These are phyloP conservation scores for Stachybotrys chartarum DNA, from an alignment of 2,329 filamentous ascomycete species.

Conservation along the genomic window DNA sequence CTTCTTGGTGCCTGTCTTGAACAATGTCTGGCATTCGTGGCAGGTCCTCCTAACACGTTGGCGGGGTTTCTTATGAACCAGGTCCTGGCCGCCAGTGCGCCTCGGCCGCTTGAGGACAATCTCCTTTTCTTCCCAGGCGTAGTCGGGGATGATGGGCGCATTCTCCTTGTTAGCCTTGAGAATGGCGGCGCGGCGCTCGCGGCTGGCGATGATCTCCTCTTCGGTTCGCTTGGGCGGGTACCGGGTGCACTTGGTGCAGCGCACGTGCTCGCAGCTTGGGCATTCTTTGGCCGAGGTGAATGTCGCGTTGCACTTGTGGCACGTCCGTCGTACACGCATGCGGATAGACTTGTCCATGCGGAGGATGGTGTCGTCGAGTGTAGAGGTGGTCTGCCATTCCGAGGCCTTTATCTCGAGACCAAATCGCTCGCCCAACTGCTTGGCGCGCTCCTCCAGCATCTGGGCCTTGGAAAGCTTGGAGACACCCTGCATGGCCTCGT, in stretches of 20 bases:
- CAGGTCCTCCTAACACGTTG: constrained; percentile 71
- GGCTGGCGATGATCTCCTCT: constrained; percentile 44
- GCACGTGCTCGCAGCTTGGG: constrained; percentile 66
- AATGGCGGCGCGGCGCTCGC: constrained; percentile 41
- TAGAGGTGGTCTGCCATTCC: constrained; percentile 41
- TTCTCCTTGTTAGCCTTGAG: constrained; percentile 52
- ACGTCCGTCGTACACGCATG: constrained; percentile 71
- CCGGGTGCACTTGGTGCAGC: constrained; percentile 75
- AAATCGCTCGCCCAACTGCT: constrained; percentile 47
- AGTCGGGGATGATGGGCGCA: constrained; percentile 44
- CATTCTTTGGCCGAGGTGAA: constrained; percentile 72
- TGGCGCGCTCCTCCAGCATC: constrained; percentile 49
- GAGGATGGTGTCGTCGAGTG: constrained; percentile 44
- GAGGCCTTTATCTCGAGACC: constrained; percentile 48
- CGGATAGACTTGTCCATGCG: constrained; percentile 70
- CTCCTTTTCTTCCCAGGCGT: constrained; percentile 36
- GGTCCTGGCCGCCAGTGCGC: constrained; percentile 60
- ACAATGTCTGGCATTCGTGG: constrained; percentile 64
- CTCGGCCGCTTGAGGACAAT: constrained; percentile 55
- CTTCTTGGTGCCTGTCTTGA: constrained; percentile 49
- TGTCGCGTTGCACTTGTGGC: constrained; percentile 70
- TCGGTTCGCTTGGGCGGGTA: constrained; percentile 61
- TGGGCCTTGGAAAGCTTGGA: constrained; percentile 39
- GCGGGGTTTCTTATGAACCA: constrained; percentile 63
- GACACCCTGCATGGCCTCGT: constrained; percentile 23